Evolutionary conservation across 768 basidiomycete species (phyloP).

Genomic region (Tylopilus cervinicoccineus): DNA sequence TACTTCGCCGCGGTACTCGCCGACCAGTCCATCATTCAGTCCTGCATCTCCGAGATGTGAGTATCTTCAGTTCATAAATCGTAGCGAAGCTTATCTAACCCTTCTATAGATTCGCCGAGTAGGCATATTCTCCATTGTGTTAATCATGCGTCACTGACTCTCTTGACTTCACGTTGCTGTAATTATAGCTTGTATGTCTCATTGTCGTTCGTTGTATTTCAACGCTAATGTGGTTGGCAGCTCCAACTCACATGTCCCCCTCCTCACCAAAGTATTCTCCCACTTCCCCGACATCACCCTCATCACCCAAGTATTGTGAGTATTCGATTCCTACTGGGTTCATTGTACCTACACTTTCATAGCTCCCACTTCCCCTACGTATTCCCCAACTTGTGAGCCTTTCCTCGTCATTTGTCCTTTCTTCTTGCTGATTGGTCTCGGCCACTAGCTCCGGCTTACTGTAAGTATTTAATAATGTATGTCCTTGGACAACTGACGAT

Average conservation of each 20-base stretch:
- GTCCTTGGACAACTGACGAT: slow-evolving; percentile 10
- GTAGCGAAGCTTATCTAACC: background rate
- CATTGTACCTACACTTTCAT: slow-evolving; percentile 12
- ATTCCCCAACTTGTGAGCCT: slow-evolving; percentile 81
- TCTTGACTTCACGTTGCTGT: slow-evolving; percentile 1
- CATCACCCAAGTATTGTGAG: slow-evolving; percentile 91
- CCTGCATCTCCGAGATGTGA: slow-evolving; percentile 90
- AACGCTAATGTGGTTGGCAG: slow-evolving; percentile 32
- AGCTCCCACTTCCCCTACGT: slow-evolving; percentile 86
- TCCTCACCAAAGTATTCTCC: slow-evolving; percentile 93
- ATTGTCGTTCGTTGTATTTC: background rate
- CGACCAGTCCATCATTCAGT: slow-evolving; percentile 87
- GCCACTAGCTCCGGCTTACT: slow-evolving; percentile 69
- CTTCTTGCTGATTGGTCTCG: slow-evolving; percentile 4
- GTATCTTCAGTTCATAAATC: slow-evolving; percentile 24
- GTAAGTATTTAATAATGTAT: slow-evolving; percentile 40
- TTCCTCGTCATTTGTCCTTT: background rate
- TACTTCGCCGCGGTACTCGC: slow-evolving; percentile 85
- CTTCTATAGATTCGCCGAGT: slow-evolving; percentile 70
- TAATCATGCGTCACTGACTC: slow-evolving; percentile 22
- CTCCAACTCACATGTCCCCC: slow-evolving; percentile 80
- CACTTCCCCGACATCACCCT: slow-evolving; percentile 86
- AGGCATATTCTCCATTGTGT: slow-evolving; percentile 34
- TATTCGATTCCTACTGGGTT: slow-evolving; percentile 2
- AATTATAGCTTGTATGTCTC: slow-evolving; percentile 57